A percentile compares a stretch with the other conserved stretches of the same genome.
These are phyloP conservation scores for Acanthamoeba healyi DNA, from an alignment of 208 protist genomes.

Conservation along the genomic window DNA sequence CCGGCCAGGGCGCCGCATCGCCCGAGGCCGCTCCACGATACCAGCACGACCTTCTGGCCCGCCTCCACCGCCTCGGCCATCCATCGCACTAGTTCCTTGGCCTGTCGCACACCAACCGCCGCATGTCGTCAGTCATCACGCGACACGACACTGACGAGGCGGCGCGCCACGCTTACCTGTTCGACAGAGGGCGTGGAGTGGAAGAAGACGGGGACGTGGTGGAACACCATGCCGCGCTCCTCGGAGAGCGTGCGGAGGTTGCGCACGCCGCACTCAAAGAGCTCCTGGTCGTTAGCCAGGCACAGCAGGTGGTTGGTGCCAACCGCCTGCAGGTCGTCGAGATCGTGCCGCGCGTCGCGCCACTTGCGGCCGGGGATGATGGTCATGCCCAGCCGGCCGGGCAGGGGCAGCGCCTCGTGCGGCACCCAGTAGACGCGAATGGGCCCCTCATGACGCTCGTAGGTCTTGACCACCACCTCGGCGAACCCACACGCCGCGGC, in stretches of 20 bases:
- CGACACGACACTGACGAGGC: background rate
- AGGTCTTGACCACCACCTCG: background rate
- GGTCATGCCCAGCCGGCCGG: slow-evolving; percentile 32
- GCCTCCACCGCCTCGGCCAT: background rate
- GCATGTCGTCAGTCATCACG: too few species aligned
- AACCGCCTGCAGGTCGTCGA: background rate
- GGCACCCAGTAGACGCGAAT: slow-evolving; percentile 18
- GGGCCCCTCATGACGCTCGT: slow-evolving; percentile 14
- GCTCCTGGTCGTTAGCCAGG: slow-evolving; percentile 41
- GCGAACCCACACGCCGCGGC: slow-evolving; percentile 58
- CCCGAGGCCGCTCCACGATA: slow-evolving; percentile 62
- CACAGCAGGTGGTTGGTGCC: background rate
- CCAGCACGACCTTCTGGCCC: slow-evolving; percentile 53
- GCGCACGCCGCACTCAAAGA: slow-evolving; percentile 23
- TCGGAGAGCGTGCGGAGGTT: background rate
- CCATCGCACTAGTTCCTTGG: background rate
- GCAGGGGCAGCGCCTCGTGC: background rate
- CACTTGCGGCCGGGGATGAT: slow-evolving; percentile 61
- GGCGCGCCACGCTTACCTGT: background rate
- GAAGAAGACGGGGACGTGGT: slow-evolving; percentile 55
- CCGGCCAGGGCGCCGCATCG: background rate
- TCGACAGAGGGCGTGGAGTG: slow-evolving; percentile 25
- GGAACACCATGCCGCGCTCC: slow-evolving; percentile 41
- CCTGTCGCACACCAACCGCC: too few species aligned
- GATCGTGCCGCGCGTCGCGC: background rate